These are phyloP conservation scores for Endocalyx cinctus DNA, from an alignment of 2,329 filamentous ascomycete species.

Conservation along the genomic window DNA sequence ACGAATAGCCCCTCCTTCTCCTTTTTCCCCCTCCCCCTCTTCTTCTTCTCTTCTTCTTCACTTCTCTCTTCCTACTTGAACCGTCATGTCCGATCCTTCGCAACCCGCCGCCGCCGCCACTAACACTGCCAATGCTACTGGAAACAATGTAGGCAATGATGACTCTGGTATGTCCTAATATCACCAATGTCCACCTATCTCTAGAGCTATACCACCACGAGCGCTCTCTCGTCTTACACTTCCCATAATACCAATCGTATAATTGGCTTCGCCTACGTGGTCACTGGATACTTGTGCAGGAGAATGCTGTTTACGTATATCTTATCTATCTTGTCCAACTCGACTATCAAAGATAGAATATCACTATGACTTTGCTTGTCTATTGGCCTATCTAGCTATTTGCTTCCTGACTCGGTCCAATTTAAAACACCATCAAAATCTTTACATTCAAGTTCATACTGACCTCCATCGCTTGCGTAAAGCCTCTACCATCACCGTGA, in stretches of 20 bases:
- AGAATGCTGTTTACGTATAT: too few species aligned
- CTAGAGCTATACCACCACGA: constrained; percentile 6
- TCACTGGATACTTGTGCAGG: too few species aligned
- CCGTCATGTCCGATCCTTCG: constrained; percentile 29
- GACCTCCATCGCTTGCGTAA: constrained; percentile 12
- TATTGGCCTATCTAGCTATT: too few species aligned
- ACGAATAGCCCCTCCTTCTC: not conserved
- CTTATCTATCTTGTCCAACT: too few species aligned
- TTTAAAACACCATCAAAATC: too few species aligned
- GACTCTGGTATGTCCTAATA: constrained; percentile 24
- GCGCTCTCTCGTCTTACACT: constrained; percentile 2
- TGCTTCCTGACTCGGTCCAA: too few species aligned
- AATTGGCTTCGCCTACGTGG: too few species aligned
- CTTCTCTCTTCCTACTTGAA: constrained; percentile 1
- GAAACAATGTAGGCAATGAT: constrained; percentile 25
- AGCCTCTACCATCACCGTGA: constrained; percentile 36
- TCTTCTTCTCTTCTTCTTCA: constrained; percentile 9
- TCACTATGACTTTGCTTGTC: too few species aligned
- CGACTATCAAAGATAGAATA: too few species aligned
- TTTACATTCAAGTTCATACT: constrained; percentile 14
- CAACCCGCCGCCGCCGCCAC: constrained; percentile 23
- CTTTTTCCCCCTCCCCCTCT: constrained; percentile 5
- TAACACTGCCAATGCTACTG: constrained; percentile 15
- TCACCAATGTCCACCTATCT: constrained; percentile 6
- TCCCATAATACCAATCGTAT: constrained; percentile 5